Percentiles rank a stretch among this genome's conserved stretches.
Evolutionary conservation across 257 asterid species (phyloP).

Genomic region (Solanum ossicruentum): DNA sequence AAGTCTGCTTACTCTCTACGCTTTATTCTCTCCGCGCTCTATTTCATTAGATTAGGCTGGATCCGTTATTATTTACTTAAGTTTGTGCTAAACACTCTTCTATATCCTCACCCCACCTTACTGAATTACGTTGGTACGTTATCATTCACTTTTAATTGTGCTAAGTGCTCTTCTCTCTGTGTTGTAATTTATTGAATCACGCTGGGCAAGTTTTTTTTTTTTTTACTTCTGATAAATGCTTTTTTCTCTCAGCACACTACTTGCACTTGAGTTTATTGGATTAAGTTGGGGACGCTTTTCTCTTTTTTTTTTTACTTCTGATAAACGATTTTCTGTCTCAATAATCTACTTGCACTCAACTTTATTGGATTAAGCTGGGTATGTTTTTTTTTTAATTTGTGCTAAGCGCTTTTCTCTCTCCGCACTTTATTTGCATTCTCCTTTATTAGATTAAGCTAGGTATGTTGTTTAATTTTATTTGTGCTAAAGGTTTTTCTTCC

Average conservation of each 20-base stretch:
- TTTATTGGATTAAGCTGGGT: neutral
- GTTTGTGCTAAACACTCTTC: neutral
- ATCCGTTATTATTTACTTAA: neutral
- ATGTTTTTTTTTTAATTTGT: neutral
- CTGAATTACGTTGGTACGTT: neutral
- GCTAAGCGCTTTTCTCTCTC: neutral
- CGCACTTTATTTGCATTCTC: neutral
- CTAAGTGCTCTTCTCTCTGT: neutral
- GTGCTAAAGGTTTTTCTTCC: neutral
- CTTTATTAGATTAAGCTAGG: neutral
- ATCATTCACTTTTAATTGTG: neutral
- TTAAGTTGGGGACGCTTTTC: neutral
- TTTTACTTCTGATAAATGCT: neutral
- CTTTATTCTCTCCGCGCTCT: neutral
- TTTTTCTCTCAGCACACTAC: neutral
- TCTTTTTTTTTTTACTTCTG: neutral
- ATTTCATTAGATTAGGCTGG: neutral
- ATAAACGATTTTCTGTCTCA: neutral
- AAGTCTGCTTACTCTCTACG: neutral
- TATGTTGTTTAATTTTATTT: neutral
- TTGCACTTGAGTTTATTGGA: neutral
- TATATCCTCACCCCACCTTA: neutral
- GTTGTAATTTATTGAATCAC: too few species aligned
- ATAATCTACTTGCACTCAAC: accelerated
- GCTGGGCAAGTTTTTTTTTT: neutral